A percentile compares a stretch with the other conserved stretches of the same genome.
These are phyloP conservation scores for Aureobasidium sp. DNA, from an alignment of 2,329 filamentous ascomycete species.

Conservation along the genomic window DNA sequence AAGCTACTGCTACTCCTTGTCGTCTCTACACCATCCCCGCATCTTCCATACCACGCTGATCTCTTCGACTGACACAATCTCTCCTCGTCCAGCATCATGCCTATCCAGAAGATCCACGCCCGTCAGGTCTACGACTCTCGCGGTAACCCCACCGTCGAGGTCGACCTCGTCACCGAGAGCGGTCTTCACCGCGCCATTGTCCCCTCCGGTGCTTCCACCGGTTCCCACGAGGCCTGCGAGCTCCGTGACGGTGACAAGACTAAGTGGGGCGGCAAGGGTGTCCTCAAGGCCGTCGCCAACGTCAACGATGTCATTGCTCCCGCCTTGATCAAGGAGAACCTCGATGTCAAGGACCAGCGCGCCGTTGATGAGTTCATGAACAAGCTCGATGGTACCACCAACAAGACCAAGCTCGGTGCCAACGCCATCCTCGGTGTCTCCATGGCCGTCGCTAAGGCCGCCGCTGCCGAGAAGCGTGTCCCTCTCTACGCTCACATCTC, in stretches of 20 bases:
- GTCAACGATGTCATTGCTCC: slow-evolving; percentile 50
- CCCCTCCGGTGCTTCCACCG: slow-evolving; percentile 91
- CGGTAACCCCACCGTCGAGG: slow-evolving; percentile 96
- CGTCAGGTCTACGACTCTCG: slow-evolving; percentile 96
- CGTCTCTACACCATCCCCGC: background rate
- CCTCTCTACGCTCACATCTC: slow-evolving; percentile 54
- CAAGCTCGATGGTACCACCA: slow-evolving; percentile 50
- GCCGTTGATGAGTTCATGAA: slow-evolving; percentile 49
- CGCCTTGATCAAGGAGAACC: slow-evolving; percentile 46
- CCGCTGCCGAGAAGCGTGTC: slow-evolving; percentile 48
- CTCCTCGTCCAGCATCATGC: slow-evolving; percentile 50
- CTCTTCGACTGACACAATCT: slow-evolving; percentile 4
- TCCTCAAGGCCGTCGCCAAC: slow-evolving; percentile 49
- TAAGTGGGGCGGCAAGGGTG: slow-evolving; percentile 50
- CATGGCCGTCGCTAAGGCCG: slow-evolving; percentile 54
- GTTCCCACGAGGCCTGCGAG: slow-evolving; percentile 48
- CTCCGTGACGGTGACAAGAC: slow-evolving; percentile 42
- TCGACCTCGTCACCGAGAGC: slow-evolving; percentile 92
- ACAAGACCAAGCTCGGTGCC: slow-evolving; percentile 54
- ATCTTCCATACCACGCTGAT: background rate
- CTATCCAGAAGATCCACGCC: slow-evolving; percentile 52
- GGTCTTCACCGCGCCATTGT: slow-evolving; percentile 97
- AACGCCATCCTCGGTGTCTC: slow-evolving; percentile 56
- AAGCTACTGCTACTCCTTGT: background rate
- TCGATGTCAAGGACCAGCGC: slow-evolving; percentile 50